Base-by-base conservation (phyloP, 1,284 basidiomycete genomes). In the Cutaneotrichosporon dermatis region DNA sequence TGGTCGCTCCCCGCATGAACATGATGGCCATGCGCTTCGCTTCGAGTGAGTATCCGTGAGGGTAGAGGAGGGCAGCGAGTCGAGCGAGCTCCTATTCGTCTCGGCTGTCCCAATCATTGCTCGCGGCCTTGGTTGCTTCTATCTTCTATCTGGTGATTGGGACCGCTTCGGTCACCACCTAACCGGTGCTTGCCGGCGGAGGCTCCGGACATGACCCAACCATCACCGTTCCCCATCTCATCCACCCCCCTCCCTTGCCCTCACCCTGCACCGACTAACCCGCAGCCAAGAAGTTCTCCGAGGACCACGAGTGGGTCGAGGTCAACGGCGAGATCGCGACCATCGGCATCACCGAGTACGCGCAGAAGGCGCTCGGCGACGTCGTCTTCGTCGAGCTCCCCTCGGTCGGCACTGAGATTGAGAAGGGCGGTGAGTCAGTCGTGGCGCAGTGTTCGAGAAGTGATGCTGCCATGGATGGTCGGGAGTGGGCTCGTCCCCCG, bases 381-480 rank as follows among this genome's bases (percentile, higher is more conserved):
- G 92, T 99, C 59, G 95, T 99, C 52, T 99, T 92, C 79, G 92
- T 99, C 58, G 96, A 99, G 78, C 83, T 99, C 57, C 91, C 92
- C 3, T 69, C 78, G 11, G 75, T 83, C n/a, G 92, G 89, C 8
- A 82, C 83, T 2, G 79, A 85, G 66, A 82, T 98, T 59, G 76
- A 79, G 41, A 81, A 88, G 77, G 92, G 91, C 70, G 92, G 95
- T 96, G 66, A 71, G 81, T 74, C 3, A 7, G 35, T 9, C 34
- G 33, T 10, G 10, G 16, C 33, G 13, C 13, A 15, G 15, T 10
- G 9, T 13, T 45, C 13, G 13, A 43, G 15, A 43, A 12, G 6
- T 43, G 42, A 25, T 25, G 25, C 25, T 25, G 25, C 25, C 25
- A 25, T 25, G 25, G 2, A 25, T 25, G 25, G 25, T 25, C 3